Evolutionary conservation across 129 eudicot genomes (phyloP).

Genomic region (Flaveria robusta): DNA sequence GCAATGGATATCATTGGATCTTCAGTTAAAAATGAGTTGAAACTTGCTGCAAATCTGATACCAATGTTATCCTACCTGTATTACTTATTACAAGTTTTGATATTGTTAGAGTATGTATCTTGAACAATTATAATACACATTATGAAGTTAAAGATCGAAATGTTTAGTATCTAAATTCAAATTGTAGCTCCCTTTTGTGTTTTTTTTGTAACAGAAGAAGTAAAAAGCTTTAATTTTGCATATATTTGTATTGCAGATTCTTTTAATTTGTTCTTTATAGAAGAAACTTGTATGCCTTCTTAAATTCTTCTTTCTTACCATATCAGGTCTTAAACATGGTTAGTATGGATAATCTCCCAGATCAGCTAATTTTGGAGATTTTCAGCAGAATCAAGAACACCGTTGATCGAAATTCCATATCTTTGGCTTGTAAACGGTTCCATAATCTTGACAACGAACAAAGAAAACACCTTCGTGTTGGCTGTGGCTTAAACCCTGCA

Average conservation of each 20-base stretch:
- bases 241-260: background rate
- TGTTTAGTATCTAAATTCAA: background rate
- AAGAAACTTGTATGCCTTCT: background rate
- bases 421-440: slow-evolving; percentile 68
- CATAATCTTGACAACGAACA: slow-evolving; percentile 62
- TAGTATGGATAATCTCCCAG: slow-evolving; percentile 72
- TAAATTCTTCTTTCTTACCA: slow-evolving; percentile 5
- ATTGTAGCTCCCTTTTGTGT: background rate
- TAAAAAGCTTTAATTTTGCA: background rate
- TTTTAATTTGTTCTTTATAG: background rate
- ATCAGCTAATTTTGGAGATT: slow-evolving; percentile 66
- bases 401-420: slow-evolving; percentile 56
- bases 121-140: background rate
- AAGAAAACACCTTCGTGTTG: slow-evolving; percentile 60
- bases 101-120: background rate
- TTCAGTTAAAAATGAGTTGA: no score
- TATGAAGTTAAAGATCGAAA: background rate
- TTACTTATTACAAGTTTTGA: background rate
- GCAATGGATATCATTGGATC: background rate
- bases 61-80: no score
- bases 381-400: slow-evolving; percentile 47
- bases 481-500: slow-evolving; percentile 83
- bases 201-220: background rate
- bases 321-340: slow-evolving; percentile 41
- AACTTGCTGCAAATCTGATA: no score